phyloP scores from a whole-genome alignment of 352 stramenopile genomes.

The Globisporangium camurandrum region DNA sequence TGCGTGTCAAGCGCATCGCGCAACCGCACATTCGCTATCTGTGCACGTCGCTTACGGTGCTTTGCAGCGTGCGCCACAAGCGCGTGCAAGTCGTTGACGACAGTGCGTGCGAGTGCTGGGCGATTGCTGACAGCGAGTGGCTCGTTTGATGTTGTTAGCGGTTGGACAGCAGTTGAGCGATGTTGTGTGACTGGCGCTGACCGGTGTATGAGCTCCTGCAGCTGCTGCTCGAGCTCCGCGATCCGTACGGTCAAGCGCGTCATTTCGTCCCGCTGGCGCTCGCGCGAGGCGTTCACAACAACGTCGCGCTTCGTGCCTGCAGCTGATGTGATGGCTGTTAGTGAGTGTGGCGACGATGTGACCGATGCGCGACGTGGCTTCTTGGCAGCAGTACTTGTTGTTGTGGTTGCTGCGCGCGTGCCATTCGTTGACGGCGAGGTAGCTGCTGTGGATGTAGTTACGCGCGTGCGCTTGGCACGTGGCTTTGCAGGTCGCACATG shows the following conservation, averaged over 20 bases:
- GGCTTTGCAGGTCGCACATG: background rate
- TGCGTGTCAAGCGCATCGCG: slow-evolving; percentile 37
- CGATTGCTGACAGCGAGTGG: background rate
- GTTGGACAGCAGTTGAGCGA: background rate
- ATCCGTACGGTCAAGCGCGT: slow-evolving; percentile 30
- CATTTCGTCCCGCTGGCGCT: slow-evolving; percentile 41
- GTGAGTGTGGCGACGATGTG: background rate
- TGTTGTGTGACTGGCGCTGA: slow-evolving; percentile 1
- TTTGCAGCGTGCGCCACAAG: slow-evolving; percentile 48
- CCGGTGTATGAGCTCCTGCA: slow-evolving; percentile 4
- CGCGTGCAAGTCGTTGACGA: slow-evolving; percentile 24
- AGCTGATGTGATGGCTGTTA: background rate
- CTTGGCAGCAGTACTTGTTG: too few species aligned
- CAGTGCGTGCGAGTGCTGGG: background rate
- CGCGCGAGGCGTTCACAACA: slow-evolving; percentile 27
- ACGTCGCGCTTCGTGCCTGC: background rate
- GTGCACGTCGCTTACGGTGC: slow-evolving; percentile 40
- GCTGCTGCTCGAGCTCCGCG: slow-evolving; percentile 31
- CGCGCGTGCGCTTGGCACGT: background rate
- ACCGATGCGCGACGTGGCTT: too few species aligned
- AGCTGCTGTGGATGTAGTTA: background rate
- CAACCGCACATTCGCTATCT: slow-evolving; percentile 53
- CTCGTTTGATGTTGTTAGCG: background rate
- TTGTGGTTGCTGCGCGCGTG: too few species aligned
- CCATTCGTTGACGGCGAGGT: too few species aligned